These are phyloP conservation scores for Cucurbita argyrosperma DNA, from an alignment of 306 rosid species.

Conservation along the genomic window DNA sequence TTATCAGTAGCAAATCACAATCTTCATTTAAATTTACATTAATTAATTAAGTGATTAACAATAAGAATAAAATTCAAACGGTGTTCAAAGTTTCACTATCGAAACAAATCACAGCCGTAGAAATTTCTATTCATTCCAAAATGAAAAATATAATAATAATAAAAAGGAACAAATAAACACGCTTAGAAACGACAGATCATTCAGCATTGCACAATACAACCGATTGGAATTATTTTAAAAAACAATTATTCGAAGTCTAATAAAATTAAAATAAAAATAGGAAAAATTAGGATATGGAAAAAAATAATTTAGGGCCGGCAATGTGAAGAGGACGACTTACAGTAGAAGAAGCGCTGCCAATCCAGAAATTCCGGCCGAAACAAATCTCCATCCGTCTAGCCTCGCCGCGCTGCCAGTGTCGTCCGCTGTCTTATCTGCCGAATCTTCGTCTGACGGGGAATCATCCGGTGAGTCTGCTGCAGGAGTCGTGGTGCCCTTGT, in stretches of 20 bases:
- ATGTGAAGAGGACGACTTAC: not conserved
- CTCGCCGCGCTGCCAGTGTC: conserved; percentile 12
- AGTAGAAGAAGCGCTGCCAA: conserved; percentile 3
- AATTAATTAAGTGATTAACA: not conserved
- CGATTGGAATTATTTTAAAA: not conserved
- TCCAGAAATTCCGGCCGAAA: not conserved
- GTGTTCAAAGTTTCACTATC: not conserved
- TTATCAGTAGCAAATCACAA: not conserved
- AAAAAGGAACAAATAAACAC: not conserved
- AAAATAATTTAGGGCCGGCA: not conserved
- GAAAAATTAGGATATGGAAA: not conserved
- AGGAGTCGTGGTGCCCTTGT: conserved; percentile 12
- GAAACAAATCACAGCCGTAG: not conserved
- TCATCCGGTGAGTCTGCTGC: conserved; percentile 21
- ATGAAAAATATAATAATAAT: not conserved
- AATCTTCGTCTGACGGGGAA: conserved; percentile 22
- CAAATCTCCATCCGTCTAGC: conserved; percentile 19
- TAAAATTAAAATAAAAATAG: not conserved
- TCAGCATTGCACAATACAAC: not conserved
- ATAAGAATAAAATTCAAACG: not conserved
- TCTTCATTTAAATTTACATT: not conserved
- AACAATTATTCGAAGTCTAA: not conserved
- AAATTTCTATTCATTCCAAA: not conserved
- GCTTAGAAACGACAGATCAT: not conserved
- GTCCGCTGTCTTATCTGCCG: conserved; percentile 52